Evolutionary conservation across 75 land plant genomes (phyloP).

Genomic region (Cunninghamia lanceolata): DNA sequence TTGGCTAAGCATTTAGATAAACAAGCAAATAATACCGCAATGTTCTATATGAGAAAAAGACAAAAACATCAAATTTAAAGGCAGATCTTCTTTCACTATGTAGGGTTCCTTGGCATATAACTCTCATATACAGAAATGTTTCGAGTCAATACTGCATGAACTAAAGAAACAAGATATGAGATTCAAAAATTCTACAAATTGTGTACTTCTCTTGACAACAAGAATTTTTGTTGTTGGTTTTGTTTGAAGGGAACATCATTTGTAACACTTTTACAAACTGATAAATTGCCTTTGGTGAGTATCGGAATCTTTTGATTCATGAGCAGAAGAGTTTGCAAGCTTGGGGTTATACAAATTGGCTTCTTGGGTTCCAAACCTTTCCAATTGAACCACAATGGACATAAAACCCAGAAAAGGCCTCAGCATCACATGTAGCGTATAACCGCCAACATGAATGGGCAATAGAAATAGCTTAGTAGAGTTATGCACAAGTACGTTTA

Average conservation of each 20-base stretch:
- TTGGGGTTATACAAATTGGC: not conserved
- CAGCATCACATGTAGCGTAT: not conserved
- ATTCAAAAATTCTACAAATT: not conserved
- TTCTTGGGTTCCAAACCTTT: not conserved
- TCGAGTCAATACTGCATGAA: not conserved
- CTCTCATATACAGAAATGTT: not conserved
- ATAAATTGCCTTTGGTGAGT: not conserved
- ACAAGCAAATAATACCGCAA: not conserved
- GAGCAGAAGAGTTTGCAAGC: not conserved
- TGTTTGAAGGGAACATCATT: not conserved
- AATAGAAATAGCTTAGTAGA: not conserved
- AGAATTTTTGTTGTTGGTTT: not conserved
- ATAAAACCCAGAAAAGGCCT: not conserved
- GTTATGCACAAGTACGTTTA: not conserved
- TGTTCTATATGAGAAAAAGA: not conserved
- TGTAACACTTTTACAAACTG: not conserved
- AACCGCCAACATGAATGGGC: not conserved
- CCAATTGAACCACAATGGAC: not conserved
- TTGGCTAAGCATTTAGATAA: not conserved
- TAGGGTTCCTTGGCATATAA: conserved; percentile 2
- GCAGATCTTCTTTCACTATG: not conserved
- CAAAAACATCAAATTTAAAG: not conserved
- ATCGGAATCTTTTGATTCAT: not conserved
- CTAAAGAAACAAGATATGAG: not conserved
- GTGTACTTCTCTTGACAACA: not conserved